Evolutionary conservation across 208 protist genomes (phyloP).

Genomic region (Porcisia deanei): DNA sequence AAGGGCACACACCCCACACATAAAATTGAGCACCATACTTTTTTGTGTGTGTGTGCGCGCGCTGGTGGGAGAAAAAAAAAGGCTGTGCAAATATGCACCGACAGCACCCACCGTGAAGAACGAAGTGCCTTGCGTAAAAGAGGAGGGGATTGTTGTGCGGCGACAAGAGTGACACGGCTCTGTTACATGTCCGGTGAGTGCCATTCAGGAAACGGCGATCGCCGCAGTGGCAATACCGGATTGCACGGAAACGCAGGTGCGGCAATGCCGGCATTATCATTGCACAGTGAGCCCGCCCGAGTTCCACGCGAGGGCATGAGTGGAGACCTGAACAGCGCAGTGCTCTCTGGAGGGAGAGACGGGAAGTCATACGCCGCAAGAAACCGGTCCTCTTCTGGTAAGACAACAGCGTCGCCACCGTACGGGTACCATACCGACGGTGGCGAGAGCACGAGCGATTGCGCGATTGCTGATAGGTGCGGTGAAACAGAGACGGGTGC

Average conservation of each 20-base stretch:
- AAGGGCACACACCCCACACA: not conserved
- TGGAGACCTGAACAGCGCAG: not conserved
- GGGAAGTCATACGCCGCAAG: not conserved
- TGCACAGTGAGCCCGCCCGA: not conserved
- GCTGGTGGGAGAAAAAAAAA: not conserved
- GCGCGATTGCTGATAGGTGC: not conserved
- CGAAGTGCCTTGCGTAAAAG: not conserved
- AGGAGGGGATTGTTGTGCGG: not conserved
- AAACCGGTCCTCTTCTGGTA: not conserved
- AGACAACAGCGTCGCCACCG: not conserved
- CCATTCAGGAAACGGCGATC: not conserved
- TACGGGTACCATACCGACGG: not conserved
- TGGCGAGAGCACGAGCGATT: not conserved
- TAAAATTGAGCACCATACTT: not conserved
- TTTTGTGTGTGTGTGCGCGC: not conserved
- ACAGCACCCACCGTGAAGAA: not conserved
- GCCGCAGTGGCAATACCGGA: not conserved
- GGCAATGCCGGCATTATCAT: not conserved
- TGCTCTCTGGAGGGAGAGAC: not conserved
- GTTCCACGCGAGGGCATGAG: conserved; percentile 6
- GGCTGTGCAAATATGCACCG: not conserved
- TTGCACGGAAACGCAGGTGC: not conserved
- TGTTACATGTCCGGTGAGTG: conserved; percentile 5
- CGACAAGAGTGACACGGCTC: not conserved
- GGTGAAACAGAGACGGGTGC: conserved; percentile 6